Conservation (phyloP, 164 flowering plant species). For the Vitis riparia region DNA sequence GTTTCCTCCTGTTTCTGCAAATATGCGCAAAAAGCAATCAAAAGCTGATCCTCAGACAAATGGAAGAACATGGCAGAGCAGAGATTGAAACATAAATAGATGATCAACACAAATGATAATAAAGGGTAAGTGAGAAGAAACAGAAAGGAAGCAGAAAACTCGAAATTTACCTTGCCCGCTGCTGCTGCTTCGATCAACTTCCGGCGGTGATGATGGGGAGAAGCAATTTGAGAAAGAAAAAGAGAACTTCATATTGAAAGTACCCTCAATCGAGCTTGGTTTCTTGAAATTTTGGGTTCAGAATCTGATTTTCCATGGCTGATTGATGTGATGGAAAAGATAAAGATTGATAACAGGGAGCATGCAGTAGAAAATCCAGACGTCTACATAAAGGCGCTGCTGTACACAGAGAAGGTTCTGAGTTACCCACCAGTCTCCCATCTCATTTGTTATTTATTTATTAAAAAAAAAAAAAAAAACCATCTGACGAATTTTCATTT, state of each 20-base stretch:
- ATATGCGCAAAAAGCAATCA: slow-evolving; percentile 6
- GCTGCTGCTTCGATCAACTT: not conserved
- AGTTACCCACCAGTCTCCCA: too few relatives aligned
- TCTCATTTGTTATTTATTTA: too few relatives aligned
- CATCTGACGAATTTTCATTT: too few relatives aligned
- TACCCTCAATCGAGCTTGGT: too few relatives aligned
- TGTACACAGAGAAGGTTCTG: not conserved
- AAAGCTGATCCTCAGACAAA: not conserved
- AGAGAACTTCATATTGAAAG: slow-evolving; percentile 14
- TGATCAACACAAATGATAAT: slow-evolving; percentile 3
- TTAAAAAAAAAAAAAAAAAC: too few relatives aligned
- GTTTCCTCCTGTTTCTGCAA: slow-evolving; percentile 14
- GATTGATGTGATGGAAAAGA: too few relatives aligned
- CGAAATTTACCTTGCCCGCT: not conserved
- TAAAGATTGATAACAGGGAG: not conserved
- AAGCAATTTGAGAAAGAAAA: slow-evolving; percentile 11
- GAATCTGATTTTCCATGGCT: not conserved
- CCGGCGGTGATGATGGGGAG: not conserved
- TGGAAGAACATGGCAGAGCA: too few relatives aligned
- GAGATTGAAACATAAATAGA: not conserved
- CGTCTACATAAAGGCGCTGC: not conserved
- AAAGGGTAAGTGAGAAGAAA: not conserved
- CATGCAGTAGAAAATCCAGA: not conserved
- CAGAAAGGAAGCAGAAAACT: not conserved
- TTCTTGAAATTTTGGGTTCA: not conserved